Evolutionary conservation across 164 flowering plant species (phyloP).

Genomic region (Akebia trifoliata): DNA sequence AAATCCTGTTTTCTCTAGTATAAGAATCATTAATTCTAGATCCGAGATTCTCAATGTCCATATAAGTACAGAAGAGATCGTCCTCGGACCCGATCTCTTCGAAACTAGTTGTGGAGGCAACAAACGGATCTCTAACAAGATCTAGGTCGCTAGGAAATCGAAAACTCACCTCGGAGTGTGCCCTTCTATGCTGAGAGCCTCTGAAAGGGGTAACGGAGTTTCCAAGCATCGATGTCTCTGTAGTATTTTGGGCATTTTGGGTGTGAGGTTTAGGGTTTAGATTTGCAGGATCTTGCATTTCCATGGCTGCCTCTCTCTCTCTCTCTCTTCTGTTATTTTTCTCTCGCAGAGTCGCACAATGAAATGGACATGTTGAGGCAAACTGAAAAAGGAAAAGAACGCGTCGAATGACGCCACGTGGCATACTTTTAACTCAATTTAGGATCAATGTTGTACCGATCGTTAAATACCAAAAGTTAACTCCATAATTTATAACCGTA

Average conservation of each 20-base stretch:
- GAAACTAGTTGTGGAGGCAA: slow-evolving; percentile 39
- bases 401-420: no score
- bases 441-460: no score
- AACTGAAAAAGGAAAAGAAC: no score
- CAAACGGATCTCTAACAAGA: slow-evolving; percentile 54
- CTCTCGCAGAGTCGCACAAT: no score
- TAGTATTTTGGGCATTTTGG: slow-evolving; percentile 11
- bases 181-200: slow-evolving; percentile 63
- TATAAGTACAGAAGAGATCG: slow-evolving; percentile 59
- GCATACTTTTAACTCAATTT: no score
- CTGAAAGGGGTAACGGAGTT: slow-evolving; percentile 25
- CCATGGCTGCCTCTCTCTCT: no score
- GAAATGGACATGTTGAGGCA: no score
- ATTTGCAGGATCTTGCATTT: slow-evolving; percentile 30
- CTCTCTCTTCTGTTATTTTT: no score
- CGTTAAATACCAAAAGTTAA: no score
- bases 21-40: slow-evolving; percentile 11
- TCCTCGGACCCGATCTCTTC: slow-evolving; percentile 81
- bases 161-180: slow-evolving; percentile 82
- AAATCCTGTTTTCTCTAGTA: background rate
- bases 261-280: no score
- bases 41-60: slow-evolving; percentile 51
- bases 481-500: no score
- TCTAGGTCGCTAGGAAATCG: slow-evolving; percentile 72
- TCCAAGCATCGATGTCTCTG: background rate